Conservation (phyloP, 2,329 filamentous ascomycete genomes). For the Scedosporium apiospermum region DNA sequence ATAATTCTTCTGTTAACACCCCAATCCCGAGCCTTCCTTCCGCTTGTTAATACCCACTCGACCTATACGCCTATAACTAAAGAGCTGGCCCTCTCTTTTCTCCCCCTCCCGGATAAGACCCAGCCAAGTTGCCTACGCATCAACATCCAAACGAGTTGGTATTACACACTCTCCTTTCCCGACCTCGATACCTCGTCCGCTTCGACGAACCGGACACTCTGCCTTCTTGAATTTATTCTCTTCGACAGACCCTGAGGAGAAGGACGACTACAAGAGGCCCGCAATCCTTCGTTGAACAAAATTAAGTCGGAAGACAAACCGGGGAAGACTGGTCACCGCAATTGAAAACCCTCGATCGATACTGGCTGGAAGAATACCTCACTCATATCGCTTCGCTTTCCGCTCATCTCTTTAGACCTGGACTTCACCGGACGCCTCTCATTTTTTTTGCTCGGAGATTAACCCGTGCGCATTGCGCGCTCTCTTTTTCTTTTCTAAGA, state of each 20-base stretch:
- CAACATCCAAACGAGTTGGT: slow-evolving; percentile 28
- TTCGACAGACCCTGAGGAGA: background rate
- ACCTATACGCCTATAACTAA: slow-evolving; percentile 33
- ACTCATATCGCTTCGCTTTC: slow-evolving; percentile 1
- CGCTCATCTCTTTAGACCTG: background rate
- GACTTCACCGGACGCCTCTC: background rate
- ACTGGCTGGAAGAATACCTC: slow-evolving; percentile 15
- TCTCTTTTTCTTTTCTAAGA: background rate
- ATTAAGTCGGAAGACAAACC: slow-evolving; percentile 1
- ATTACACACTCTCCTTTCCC: slow-evolving; percentile 10
- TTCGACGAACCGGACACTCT: slow-evolving; percentile 4
- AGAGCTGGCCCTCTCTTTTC: slow-evolving; percentile 46
- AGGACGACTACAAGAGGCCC: background rate
- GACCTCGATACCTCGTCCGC: slow-evolving; percentile 5
- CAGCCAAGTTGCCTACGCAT: slow-evolving; percentile 24
- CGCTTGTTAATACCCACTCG: slow-evolving; percentile 19
- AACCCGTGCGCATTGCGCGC: background rate
- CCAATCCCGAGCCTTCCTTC: slow-evolving; percentile 10
- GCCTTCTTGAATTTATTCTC: slow-evolving; percentile 4
- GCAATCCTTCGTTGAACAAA: background rate
- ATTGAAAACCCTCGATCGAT: background rate
- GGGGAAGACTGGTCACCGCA: background rate
- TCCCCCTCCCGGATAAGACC: slow-evolving; percentile 23
- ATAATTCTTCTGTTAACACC: slow-evolving; percentile 28
- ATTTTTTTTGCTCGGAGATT: slow-evolving; percentile 6